Evolutionary conservation across 495 filamentous ascomycete species (phyloP).

Genomic region (Penicillium odoratum): DNA sequence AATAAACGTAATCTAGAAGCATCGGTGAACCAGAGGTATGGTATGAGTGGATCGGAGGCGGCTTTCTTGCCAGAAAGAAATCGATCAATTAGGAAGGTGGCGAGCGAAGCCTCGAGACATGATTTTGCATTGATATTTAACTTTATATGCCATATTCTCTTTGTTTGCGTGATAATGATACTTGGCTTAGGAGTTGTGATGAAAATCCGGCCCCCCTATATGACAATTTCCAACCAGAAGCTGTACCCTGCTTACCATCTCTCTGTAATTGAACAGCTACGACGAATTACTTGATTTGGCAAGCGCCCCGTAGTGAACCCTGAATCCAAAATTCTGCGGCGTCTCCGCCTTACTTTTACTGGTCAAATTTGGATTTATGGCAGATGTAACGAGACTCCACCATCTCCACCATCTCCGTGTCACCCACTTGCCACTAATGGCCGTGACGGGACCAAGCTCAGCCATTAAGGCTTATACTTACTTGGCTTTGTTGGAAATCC

Average conservation of each 20-base stretch:
- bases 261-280: neutral
- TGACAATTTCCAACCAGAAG: neutral
- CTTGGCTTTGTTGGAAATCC: constrained; percentile 4
- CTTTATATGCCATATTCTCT: neutral
- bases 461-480: constrained; percentile 1
- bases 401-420: neutral
- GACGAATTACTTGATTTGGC: neutral
- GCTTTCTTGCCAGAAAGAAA: neutral
- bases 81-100: constrained; percentile 3
- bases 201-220: neutral
- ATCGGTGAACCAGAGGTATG: neutral
- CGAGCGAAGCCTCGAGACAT: neutral
- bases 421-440: neutral
- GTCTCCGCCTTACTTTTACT: neutral
- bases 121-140: neutral
- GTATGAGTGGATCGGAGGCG: neutral
- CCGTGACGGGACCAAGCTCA: neutral
- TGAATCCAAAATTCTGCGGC: neutral
- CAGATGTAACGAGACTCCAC: constrained; percentile 4
- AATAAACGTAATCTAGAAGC: too few relatives aligned
- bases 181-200: neutral
- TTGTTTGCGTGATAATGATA: neutral
- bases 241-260: neutral
- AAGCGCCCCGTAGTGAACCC: constrained; percentile 1
- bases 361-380: neutral